phyloP scores from a whole-genome alignment of 2,329 filamentous ascomycete species.

The Colletotrichum sp. region DNA sequence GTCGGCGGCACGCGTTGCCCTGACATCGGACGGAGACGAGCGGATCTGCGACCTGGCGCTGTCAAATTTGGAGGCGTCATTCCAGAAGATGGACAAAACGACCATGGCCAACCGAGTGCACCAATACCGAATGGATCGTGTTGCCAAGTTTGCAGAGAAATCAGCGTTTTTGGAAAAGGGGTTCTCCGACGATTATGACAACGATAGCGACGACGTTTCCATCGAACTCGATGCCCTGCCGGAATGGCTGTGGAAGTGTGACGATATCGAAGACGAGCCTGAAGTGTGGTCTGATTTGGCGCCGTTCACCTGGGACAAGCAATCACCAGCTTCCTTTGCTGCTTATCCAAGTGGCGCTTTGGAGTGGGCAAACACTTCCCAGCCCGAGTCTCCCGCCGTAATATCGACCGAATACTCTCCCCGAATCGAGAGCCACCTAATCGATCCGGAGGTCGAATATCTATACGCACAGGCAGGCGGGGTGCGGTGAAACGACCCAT shows the following conservation, averaged over 20 bases:
- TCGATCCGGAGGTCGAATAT: neutral
- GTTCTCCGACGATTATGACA: neutral
- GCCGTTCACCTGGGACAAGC: neutral
- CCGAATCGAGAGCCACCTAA: neutral
- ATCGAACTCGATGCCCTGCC: constrained; percentile 3
- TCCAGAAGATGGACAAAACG: constrained; percentile 25
- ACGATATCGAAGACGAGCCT: constrained; percentile 3
- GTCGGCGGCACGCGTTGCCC: constrained; percentile 31
- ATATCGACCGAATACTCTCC: constrained; percentile 5
- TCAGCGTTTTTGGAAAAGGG: constrained; percentile 18
- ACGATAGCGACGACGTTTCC: neutral
- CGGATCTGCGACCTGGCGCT: constrained; percentile 35
- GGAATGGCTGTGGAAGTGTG: constrained; percentile 20
- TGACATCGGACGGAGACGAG: constrained; percentile 33
- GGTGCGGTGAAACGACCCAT: neutral
- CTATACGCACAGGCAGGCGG: neutral
- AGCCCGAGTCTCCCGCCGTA: neutral
- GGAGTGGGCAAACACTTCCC: constrained; percentile 11
- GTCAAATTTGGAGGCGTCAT: constrained; percentile 35
- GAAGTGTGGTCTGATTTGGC: constrained; percentile 4
- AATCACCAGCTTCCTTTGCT: neutral
- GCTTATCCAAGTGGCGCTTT: neutral
- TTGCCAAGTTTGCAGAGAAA: constrained; percentile 33
- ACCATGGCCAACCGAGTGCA: constrained; percentile 30
- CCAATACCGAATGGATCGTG: constrained; percentile 30